phyloP scores from a whole-genome alignment of 306 rosid genomes.

The Ormosia semicastrata region DNA sequence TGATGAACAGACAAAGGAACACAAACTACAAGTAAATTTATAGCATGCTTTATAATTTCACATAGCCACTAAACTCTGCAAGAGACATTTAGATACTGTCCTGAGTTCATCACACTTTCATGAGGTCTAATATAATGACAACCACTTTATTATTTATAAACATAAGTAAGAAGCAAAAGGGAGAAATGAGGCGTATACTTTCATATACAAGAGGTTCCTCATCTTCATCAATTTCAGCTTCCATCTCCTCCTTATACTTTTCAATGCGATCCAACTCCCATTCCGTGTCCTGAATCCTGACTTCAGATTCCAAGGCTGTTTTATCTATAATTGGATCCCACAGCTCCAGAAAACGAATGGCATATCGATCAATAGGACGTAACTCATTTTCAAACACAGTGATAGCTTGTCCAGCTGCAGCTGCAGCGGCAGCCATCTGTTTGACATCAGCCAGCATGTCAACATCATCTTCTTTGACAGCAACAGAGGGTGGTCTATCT shows the following conservation, averaged over 20 bases:
- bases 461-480: constrained; percentile 71
- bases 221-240: constrained; percentile 98
- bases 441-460: constrained; percentile 95
- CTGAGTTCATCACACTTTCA: background rate
- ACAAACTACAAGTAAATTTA: background rate
- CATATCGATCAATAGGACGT: constrained; percentile 94
- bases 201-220: constrained; percentile 99
- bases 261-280: constrained; percentile 98
- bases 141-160: background rate
- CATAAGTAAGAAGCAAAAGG: constrained; percentile 25
- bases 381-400: constrained; percentile 79
- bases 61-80: background rate
- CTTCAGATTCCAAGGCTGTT: constrained; percentile 83
- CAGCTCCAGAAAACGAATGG: constrained; percentile 88
- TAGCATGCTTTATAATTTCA: background rate
- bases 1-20: constrained; percentile 6
- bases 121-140: constrained; percentile 13
- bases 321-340: constrained; percentile 97
- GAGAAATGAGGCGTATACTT: constrained; percentile 52
- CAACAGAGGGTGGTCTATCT: constrained; percentile 54
- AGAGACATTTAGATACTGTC: constrained; percentile 1
- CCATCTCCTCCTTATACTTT: constrained; percentile 98
- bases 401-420: constrained; percentile 89
- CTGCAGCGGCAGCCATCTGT: constrained; percentile 95
- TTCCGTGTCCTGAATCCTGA: constrained; percentile 87